Base-by-base conservation (phyloP, 2,329 filamentous ascomycete genomes). In the Penicillium sclerotiorum region DNA sequence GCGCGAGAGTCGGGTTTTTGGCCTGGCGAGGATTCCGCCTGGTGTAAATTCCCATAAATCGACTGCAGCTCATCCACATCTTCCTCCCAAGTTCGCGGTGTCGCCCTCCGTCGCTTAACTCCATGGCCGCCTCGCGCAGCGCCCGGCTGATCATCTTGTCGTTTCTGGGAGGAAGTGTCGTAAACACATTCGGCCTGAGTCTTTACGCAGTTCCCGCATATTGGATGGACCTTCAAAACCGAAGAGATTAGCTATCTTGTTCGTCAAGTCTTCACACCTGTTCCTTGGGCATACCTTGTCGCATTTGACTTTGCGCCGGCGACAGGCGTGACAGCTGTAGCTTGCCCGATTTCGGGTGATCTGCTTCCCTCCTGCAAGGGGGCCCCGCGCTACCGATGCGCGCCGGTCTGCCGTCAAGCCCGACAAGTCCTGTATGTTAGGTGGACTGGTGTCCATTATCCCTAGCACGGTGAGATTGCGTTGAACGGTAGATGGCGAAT, bases 301-400 rank as follows among this genome's bases (percentile, higher is more conserved):
- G 53, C 75, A 77, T 67, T 76, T 77, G 41, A 77, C 73, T 55
- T 77, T 77, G 23, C 75, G 68, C 49, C 71, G 62, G 40, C 75
- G 70, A 60, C 75, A 77, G 1, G 67, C 73, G 56, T 75, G 69
- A 51, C 75, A 77, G 55, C 72, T 75, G 55, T 77, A 77, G 55
- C 74, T 77, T 27, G 72, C 67, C 41, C 75, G 71, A 39, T 73
- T 76, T 15, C 75, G 71, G 30, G 75, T 77, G 44, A 77, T 77
- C 47, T 76, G 74, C 43, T 73, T 73, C 35, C 65, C 65, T 28
- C 60, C 54, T 4, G 55, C 57, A 21, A 69, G 49, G 32, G 57
- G 47, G 12, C 41, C 56, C 35, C 51, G 58, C 45, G 49, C 43
- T 30, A 52, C 48, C 23, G 56, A 41, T 18, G 42, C 44, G 12